Conservation (phyloP, 139 green algal genomes). For the Zygnema circumcarinatum region DNA sequence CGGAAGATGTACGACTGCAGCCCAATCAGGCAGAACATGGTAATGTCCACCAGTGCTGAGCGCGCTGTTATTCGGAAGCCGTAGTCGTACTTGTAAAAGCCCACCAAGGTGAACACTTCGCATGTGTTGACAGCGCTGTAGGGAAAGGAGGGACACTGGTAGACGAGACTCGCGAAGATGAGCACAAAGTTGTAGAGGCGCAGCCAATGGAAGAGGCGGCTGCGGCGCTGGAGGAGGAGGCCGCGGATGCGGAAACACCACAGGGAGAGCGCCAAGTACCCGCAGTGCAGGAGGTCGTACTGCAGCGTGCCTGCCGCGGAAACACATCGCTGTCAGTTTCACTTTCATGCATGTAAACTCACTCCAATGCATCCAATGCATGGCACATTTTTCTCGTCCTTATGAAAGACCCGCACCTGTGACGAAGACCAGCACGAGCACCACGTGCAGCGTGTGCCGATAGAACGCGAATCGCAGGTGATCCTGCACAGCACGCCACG, state of each 20-base stretch:
- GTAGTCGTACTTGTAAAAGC: conserved; percentile 58
- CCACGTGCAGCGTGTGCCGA: conserved; percentile 32
- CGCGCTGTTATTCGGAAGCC: conserved; percentile 36
- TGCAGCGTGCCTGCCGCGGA: conserved; percentile 46
- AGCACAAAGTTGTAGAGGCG: conserved; percentile 53
- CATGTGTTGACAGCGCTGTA: conserved; percentile 10
- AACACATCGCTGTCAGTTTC: too few relatives aligned
- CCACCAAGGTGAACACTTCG: conserved; percentile 27
- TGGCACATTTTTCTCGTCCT: too few relatives aligned
- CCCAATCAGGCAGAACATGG: conserved; percentile 44
- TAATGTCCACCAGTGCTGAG: conserved; percentile 51
- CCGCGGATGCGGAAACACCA: conserved; percentile 21
- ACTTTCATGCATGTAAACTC: too few relatives aligned
- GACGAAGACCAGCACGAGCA: conserved; percentile 48
- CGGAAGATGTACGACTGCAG: conserved; percentile 25
- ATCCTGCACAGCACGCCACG: conserved; percentile 12
- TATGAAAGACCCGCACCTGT: too few relatives aligned
- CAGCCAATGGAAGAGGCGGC: conserved; percentile 14
- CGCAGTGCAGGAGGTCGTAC: conserved; percentile 56
- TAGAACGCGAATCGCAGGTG: conserved; percentile 54
- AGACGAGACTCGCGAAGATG: conserved; percentile 37
- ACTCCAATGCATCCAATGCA: too few relatives aligned
- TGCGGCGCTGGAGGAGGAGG: neutral
- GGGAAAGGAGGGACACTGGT: conserved; percentile 48
- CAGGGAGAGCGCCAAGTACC: conserved; percentile 47